phyloP scores from a whole-genome alignment of 768 basidiomycete genomes.

The Saitozyma sp. region DNA sequence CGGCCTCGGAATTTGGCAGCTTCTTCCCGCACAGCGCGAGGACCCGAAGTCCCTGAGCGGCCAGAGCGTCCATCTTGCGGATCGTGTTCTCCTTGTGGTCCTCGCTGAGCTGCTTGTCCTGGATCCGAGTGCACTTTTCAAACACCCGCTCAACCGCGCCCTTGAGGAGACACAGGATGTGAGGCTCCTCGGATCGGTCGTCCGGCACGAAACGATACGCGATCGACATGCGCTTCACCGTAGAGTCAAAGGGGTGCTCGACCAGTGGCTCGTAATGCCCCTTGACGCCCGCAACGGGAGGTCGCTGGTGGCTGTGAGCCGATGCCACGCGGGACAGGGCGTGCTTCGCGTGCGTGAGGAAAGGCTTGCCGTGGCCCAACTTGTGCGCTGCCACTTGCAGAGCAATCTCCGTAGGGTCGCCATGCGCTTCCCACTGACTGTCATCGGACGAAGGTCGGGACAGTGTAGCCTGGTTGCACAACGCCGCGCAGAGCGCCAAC shows the following conservation, averaged over 20 bases:
- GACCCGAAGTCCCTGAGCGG: conserved; percentile 55
- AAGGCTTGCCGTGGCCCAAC: conserved; percentile 56
- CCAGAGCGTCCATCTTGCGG: conserved; percentile 48
- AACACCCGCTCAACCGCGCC: conserved; percentile 59
- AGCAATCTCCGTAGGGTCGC: conserved; percentile 63
- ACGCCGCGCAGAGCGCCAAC: conserved; percentile 52
- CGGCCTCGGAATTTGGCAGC: conserved; percentile 49
- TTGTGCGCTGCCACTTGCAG: conserved; percentile 62
- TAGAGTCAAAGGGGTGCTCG: conserved; percentile 60
- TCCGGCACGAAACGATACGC: conserved; percentile 41
- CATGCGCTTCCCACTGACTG: conserved; percentile 58
- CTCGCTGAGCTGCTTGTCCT: conserved; percentile 40
- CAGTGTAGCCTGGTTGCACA: conserved; percentile 56
- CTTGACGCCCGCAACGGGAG: conserved; percentile 31
- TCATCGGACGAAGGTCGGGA: conserved; percentile 44
- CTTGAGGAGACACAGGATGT: conserved; percentile 49
- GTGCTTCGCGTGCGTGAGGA: conserved; percentile 43
- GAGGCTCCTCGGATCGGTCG: conserved; percentile 13
- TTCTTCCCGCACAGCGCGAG: conserved; percentile 53
- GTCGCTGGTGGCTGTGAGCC: conserved; percentile 20
- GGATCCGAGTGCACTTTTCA: conserved; percentile 55
- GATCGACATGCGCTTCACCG: conserved; percentile 59
- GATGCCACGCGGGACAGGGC: conserved; percentile 11
- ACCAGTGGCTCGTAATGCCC: conserved; percentile 52
- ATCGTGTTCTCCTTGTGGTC: conserved; percentile 38